Percentiles rank a stretch among this genome's conserved stretches.
Evolutionary conservation across 2,329 filamentous ascomycete genomes (phyloP).

Genomic region (Hysterium pulicare): DNA sequence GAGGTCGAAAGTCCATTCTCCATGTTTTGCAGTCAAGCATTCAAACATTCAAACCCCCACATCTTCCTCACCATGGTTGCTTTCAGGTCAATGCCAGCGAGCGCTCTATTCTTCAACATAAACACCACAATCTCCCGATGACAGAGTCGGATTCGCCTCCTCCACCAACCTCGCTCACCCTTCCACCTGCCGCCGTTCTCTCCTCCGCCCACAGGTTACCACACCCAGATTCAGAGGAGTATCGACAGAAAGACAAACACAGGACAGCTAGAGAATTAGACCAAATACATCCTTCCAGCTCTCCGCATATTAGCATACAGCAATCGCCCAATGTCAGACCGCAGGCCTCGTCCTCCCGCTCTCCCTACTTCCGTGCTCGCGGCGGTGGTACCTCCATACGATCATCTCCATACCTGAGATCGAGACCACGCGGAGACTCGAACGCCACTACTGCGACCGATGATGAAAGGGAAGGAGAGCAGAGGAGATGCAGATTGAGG

Average conservation of each 20-base stretch:
- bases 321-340: background rate
- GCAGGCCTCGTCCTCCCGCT: constrained; percentile 2
- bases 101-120: no score
- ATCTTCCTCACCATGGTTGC: no score
- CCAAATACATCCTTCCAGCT: constrained; percentile 4
- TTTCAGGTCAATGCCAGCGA: no score
- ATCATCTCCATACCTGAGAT: background rate
- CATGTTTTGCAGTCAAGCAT: no score
- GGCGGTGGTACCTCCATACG: background rate
- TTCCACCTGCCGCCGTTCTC: constrained; percentile 10
- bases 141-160: background rate
- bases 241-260: constrained; percentile 10
- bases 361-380: constrained; percentile 7
- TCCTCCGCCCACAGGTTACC: constrained; percentile 1
- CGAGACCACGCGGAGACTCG: constrained; percentile 5
- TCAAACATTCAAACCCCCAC: no score
- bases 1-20: no score
- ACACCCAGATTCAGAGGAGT: constrained; percentile 19
- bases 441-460: constrained; percentile 13
- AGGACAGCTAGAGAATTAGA: constrained; percentile 17
- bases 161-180: background rate
- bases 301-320: background rate
- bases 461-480: constrained; percentile 8
- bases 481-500: constrained; percentile 10
- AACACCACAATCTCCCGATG: no score